phyloP scores from a whole-genome alignment of 331 rosid genomes.

The Cydonia oblonga region DNA sequence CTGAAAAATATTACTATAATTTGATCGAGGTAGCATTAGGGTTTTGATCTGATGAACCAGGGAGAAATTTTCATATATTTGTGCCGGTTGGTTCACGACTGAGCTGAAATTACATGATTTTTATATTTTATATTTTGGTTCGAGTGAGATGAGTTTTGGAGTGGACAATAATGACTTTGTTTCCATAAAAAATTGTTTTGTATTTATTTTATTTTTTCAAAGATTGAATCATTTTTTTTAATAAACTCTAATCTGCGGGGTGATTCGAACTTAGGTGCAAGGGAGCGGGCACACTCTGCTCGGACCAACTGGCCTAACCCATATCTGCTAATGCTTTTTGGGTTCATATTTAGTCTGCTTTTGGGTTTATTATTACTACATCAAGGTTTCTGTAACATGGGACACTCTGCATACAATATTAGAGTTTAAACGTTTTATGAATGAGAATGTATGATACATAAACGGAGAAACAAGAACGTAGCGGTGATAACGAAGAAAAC shows the following conservation, averaged over 20 bases:
- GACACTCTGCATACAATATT: background rate
- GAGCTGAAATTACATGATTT: background rate
- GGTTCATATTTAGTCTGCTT: background rate
- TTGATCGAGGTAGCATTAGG: slow-evolving; percentile 7
- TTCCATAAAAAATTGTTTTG: background rate
- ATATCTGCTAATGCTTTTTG: background rate
- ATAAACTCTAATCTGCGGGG: background rate
- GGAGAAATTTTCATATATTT: background rate
- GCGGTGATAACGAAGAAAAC: background rate
- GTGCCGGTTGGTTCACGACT: background rate
- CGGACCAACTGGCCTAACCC: background rate
- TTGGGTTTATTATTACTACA: background rate
- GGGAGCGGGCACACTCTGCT: background rate
- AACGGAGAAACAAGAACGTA: background rate
- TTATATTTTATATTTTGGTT: background rate
- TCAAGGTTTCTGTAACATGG: background rate
- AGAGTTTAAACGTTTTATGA: background rate
- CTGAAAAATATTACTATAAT: background rate
- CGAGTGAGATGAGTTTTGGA: slow-evolving; percentile 8
- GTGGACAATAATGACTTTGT: background rate
- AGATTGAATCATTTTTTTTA: background rate
- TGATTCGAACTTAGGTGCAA: background rate
- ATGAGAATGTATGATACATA: background rate
- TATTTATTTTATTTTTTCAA: background rate
- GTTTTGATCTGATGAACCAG: slow-evolving; percentile 1